Percentiles rank a stretch among this genome's conserved stretches.
These are phyloP conservation scores for Veloporphyrellus conicus DNA, from an alignment of 1,284 basidiomycete species.

Conservation along the genomic window DNA sequence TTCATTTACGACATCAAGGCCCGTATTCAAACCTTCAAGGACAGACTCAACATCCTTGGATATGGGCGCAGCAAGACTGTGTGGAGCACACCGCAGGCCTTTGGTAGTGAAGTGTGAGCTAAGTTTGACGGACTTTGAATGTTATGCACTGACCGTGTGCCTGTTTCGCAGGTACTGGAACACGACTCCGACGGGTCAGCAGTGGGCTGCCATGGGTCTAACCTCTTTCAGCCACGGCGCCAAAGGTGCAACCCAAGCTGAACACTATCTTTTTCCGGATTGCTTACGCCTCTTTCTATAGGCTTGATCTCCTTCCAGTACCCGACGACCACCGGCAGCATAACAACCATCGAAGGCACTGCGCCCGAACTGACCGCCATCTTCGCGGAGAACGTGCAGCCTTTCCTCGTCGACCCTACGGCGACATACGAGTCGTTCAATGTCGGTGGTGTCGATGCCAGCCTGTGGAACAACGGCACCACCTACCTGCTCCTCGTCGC, in stretches of 20 bases:
- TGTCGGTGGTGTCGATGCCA: conserved; percentile 20
- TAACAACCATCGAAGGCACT: conserved; percentile 24
- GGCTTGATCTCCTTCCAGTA: conserved; percentile 32
- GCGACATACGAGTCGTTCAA: conserved; percentile 7
- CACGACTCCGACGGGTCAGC: conserved; percentile 24
- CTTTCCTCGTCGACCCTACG: conserved; percentile 20
- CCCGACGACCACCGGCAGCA: conserved; percentile 22
- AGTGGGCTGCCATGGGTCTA: conserved; percentile 27
- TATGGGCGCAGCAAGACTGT: conserved; percentile 27
- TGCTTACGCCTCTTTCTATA: conserved; percentile 7
- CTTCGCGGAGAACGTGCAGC: conserved; percentile 11
- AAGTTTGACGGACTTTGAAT: neutral
- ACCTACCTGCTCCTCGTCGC: conserved; percentile 21
- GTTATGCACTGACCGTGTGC: neutral
- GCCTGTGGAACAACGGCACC: conserved; percentile 24
- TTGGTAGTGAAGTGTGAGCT: conserved; percentile 26
- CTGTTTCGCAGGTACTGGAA: conserved; percentile 26
- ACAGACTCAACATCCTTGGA: conserved; percentile 29
- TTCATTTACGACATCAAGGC: conserved; percentile 22
- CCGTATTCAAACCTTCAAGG: conserved; percentile 28
- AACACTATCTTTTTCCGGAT: too few relatives aligned
- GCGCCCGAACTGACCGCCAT: conserved; percentile 7
- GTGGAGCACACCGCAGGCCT: conserved; percentile 29
- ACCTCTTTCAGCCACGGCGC: conserved; percentile 30
- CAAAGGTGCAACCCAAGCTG: conserved; percentile 18